These are phyloP conservation scores for Capsicum chinense DNA, from an alignment of 257 asterid genomes.

Conservation along the genomic window DNA sequence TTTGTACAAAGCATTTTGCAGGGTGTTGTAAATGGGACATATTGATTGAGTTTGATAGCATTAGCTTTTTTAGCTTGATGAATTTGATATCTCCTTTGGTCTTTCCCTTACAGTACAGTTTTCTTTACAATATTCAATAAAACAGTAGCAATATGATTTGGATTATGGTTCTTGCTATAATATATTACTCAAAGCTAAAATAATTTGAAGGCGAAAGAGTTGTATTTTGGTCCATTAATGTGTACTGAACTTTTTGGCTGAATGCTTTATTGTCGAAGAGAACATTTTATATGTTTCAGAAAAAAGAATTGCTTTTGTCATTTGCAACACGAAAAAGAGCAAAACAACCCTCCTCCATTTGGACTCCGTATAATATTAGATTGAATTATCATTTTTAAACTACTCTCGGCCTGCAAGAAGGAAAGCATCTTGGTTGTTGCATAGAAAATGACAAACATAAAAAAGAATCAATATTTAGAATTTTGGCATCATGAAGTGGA, in stretches of 20 bases:
- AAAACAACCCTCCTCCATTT: not conserved
- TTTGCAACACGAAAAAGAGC: not conserved
- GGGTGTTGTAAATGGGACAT: conserved; percentile 8
- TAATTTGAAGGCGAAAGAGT: not conserved
- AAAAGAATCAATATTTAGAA: not conserved
- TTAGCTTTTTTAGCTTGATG: not conserved
- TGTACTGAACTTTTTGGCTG: not conserved
- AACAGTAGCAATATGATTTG: not conserved
- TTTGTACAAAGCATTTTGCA: conserved; percentile 49
- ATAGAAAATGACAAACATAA: conserved; percentile 26
- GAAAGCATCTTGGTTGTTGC: conserved; percentile 25
- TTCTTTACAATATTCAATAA: not conserved
- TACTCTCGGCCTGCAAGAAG: not conserved
- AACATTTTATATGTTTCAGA: not conserved
- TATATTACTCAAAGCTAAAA: not conserved
- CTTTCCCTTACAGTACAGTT: conserved; percentile 10
- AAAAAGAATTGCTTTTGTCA: conserved; percentile 3
- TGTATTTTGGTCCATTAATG: not conserved
- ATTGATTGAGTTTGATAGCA: conserved; percentile 10
- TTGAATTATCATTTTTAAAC: not conserved
- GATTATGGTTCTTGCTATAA: conserved; percentile 8
- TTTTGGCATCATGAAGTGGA: not conserved
- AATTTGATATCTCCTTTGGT: not conserved
- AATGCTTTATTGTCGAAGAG: no score
- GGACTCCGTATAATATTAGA: not conserved